A percentile compares a stretch with the other conserved stretches of the same genome.
phyloP scores from a whole-genome alignment of 176 grass and related monocot species.

The Aegilops longissima region DNA sequence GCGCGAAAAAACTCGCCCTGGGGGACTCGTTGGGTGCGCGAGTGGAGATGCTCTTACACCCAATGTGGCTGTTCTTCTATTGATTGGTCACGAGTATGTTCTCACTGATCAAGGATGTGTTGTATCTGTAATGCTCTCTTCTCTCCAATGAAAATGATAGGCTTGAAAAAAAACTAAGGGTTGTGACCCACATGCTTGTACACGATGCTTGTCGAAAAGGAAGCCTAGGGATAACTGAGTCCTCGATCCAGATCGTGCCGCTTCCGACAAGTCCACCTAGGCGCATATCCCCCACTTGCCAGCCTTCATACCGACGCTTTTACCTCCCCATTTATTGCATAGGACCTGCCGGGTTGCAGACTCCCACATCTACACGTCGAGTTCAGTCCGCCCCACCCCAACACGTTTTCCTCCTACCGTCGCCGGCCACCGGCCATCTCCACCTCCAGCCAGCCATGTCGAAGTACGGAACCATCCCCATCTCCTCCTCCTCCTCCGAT shows the following conservation, averaged over 20 bases:
- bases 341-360: neutral
- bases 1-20: too few relatives aligned
- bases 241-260: neutral
- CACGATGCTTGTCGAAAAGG: too few relatives aligned
- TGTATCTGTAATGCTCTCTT: too few relatives aligned
- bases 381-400: neutral
- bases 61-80: too few relatives aligned
- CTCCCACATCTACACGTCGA: neutral
- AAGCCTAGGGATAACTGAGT: neutral
- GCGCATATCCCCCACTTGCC: neutral
- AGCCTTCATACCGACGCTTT: neutral
- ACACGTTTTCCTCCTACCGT: neutral
- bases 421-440: neutral
- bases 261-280: neutral
- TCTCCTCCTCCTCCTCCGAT: slow-evolving; percentile 42
- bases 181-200: too few relatives aligned
- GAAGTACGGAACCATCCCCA: slow-evolving; percentile 91
- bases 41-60: too few relatives aligned
- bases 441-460: slow-evolving; percentile 47
- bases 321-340: neutral
- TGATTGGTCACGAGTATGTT: too few relatives aligned
- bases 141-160: too few relatives aligned
- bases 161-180: too few relatives aligned
- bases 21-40: too few relatives aligned
- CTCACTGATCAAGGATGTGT: too few relatives aligned